Conservation (phyloP, 2,329 filamentous ascomycete species). For the Ophidiomyces ophidiicola region DNA sequence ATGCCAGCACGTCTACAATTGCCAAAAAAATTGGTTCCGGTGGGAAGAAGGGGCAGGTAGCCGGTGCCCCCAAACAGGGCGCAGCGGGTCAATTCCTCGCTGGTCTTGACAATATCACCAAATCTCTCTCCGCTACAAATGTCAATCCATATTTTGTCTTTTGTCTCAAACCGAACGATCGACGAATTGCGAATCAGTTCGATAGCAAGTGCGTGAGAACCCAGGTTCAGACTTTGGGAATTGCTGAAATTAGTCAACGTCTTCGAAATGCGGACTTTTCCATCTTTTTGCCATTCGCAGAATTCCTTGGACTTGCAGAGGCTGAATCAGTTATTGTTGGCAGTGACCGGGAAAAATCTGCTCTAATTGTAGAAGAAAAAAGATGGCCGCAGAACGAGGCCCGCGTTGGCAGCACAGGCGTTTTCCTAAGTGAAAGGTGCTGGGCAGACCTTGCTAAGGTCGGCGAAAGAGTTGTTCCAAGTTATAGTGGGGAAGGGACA, state of each 20-base stretch:
- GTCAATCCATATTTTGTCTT: conserved; percentile 95
- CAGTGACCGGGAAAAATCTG: conserved; percentile 81
- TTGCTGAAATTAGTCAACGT: conserved; percentile 91
- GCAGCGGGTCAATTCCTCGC: conserved; percentile 86
- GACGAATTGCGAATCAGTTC: conserved; percentile 94
- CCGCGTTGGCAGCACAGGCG: conserved; percentile 75
- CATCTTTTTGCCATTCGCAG: conserved; percentile 86
- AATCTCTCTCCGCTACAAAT: conserved; percentile 66
- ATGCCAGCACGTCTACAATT: conserved; percentile 18
- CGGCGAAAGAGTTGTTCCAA: conserved; percentile 47
- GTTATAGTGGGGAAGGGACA: conserved; percentile 47
- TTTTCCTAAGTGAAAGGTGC: conserved; percentile 90
- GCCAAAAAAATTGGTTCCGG: conserved; percentile 20
- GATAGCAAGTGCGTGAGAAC: conserved; percentile 96
- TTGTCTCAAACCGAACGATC: conserved; percentile 92
- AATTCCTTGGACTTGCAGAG: conserved; percentile 83
- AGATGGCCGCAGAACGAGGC: conserved; percentile 89
- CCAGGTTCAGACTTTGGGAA: conserved; percentile 88
- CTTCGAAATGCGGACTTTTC: conserved; percentile 90
- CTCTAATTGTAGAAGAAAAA: conserved; percentile 82
- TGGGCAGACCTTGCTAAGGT: conserved; percentile 84
- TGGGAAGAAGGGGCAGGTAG: conserved; percentile 27
- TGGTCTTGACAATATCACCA: conserved; percentile 79
- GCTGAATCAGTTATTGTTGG: conserved; percentile 75
- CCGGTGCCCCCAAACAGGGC: conserved; percentile 51